Evolutionary conservation across 1,139 yeast species (phyloP), one percentile per base, ranked within the genome.

Genomic region (Arxiozyma slooffiae): DNA sequence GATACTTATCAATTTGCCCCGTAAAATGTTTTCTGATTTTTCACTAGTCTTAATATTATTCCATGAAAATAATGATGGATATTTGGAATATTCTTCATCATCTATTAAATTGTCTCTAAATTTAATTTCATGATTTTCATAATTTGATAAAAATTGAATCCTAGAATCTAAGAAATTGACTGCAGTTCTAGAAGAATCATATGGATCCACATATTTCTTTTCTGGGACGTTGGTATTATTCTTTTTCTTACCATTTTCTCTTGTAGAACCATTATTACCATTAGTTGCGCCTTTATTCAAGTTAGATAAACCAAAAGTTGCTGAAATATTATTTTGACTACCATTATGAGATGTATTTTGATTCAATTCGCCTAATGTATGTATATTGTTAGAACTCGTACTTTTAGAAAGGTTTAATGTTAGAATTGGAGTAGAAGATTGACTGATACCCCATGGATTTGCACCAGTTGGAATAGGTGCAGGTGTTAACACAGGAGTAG

Each of bases 311-410:
- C 36, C 40, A 23, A 30, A 34, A 9, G 34, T 47, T 41, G 44
- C 49, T 45, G 14, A 16, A 42, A 38, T n/a, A 38, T 47, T 41
- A 46, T 21, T 41, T 24, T 52, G 46, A 11, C 41, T 38, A 22
- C 34, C 21, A 40, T 40, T n/a, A 23, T 24, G 26, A 20, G 20
- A 20, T 20, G 24, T 47, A 45, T 45, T 46, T 14, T 58, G 55
- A n/a, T 55, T 53, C 22, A 20, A 21, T 11, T 83, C 90, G 7
- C 84, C 84, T 56, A 84, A 71, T 0, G 90, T 79, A 39, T 92
- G 92, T 74, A 84, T 82, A 4, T 87, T 81, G 1, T 82, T 76
- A 6, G 80, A 67, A 57, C 79, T 78, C 4, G 79, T 72, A 57
- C 76, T 53, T 43, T 65, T 64, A 9, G 61, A 57, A 41, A 63